A percentile compares a stretch with the other conserved stretches of the same genome.
These are phyloP conservation scores for Pezicula radicicola DNA, from an alignment of 2,329 filamentous ascomycete species.

Conservation along the genomic window DNA sequence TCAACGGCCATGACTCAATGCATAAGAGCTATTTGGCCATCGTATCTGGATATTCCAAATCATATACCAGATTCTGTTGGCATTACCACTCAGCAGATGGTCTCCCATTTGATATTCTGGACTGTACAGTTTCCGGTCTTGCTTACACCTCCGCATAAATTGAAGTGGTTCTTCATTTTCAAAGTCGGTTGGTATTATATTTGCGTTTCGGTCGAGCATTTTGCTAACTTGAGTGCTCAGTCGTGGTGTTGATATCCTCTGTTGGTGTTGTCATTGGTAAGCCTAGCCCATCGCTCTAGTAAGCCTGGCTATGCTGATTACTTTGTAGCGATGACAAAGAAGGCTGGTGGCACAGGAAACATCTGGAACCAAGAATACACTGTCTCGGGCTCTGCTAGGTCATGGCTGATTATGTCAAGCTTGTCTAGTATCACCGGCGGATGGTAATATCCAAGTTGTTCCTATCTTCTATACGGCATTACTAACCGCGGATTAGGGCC, in stretches of 20 bases:
- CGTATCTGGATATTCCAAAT: slow-evolving; percentile 48
- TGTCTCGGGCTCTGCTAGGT: slow-evolving; percentile 15
- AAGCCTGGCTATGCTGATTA: slow-evolving; percentile 12
- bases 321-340: slow-evolving; percentile 20
- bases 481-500: neutral
- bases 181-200: slow-evolving; percentile 32
- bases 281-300: neutral
- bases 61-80: slow-evolving; percentile 44
- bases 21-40: slow-evolving; percentile 50
- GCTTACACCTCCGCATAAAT: slow-evolving; percentile 43
- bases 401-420: slow-evolving; percentile 23
- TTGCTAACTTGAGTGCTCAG: neutral
- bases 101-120: slow-evolving; percentile 46
- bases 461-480: neutral
- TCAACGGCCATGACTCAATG: slow-evolving; percentile 36
- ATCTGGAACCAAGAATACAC: slow-evolving; percentile 22
- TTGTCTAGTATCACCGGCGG: slow-evolving; percentile 23
- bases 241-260: neutral
- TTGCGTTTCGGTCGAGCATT: too few relatives aligned
- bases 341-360: slow-evolving; percentile 18
- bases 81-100: slow-evolving; percentile 53
- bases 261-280: neutral
- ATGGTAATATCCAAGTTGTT: slow-evolving; percentile 10
- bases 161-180: slow-evolving; percentile 50
- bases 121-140: slow-evolving; percentile 34